Base-by-base conservation (phyloP, 1,284 basidiomycete species). In the Schizopora paradoxa region DNA sequence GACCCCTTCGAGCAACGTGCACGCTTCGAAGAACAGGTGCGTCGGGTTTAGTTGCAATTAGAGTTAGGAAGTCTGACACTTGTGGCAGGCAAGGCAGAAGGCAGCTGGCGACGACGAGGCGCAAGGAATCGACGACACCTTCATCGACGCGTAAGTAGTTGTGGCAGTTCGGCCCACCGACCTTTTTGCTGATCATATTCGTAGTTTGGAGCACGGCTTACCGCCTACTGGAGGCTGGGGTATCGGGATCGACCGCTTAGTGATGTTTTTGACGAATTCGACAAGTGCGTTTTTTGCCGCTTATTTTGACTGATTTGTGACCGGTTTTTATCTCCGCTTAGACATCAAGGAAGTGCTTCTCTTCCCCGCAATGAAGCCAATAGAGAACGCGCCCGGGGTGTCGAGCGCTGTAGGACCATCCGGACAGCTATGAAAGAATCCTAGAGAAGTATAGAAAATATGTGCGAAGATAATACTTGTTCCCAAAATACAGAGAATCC, bases 161-260 rank as follows among this genome's bases (percentile, higher is more conserved):
- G n/a, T 28, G 37, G 6, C 11, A 10, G 21, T 49, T 43, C 6
- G 18, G 36, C 18, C 13, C 44, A 6, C 36, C 31, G 14, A 18
- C 16, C 26, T 18, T 4, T 19, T 49, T 36, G 18, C 48, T 43
- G 44, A 29, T 11, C 37, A 26, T 11, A 2, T 36, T 37, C 26
- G 16, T 52, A 92, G 91, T 2, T 82, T 99, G 55, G 95, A 99
- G 68, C 91, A 99, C 63, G 96, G 94, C 63, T 79, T 99, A 5
- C 93, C 96, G 4, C 95, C 96, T 0, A 98, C 95, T 7, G 95
- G 92, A 56, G 95, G 95, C 39, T 96, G 91, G 91, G 93, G 92
- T 56, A 74, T 95, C 51, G 92, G 93, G 49, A 89, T 96, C 56
- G 93, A 96, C 63, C 83, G 91, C 53, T 72, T 96, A 26, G 89